phyloP scores from a whole-genome alignment of 108 stramenopile genomes.

The Conticribra guillardii region DNA sequence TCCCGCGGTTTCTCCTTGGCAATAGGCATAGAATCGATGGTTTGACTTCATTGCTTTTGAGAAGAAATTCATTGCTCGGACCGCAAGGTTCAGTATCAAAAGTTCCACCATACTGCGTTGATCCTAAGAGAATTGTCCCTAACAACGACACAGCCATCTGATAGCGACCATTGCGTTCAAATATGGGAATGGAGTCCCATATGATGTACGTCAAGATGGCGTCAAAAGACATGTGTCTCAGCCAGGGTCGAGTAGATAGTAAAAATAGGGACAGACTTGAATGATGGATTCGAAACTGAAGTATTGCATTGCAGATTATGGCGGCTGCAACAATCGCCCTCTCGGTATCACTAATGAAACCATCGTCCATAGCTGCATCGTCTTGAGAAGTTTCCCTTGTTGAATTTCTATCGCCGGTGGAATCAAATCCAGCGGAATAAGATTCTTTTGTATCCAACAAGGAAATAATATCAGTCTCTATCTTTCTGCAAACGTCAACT shows the following conservation, averaged over 20 bases:
- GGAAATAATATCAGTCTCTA: slow-evolving; percentile 33
- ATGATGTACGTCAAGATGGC: slow-evolving; percentile 68
- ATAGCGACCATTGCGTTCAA: slow-evolving; percentile 71
- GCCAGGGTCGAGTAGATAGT: slow-evolving; percentile 62
- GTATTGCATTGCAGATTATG: slow-evolving; percentile 51
- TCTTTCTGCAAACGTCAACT: background rate
- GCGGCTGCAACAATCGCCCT: slow-evolving; percentile 56
- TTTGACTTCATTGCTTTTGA: slow-evolving; percentile 1
- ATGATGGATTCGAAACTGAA: slow-evolving; percentile 38
- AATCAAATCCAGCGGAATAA: too few species aligned
- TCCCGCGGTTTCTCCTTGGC: slow-evolving; percentile 76
- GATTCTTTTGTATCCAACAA: background rate
- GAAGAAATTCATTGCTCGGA: background rate
- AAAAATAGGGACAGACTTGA: slow-evolving; percentile 9
- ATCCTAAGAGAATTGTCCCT: slow-evolving; percentile 51
- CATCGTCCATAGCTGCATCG: slow-evolving; percentile 12
- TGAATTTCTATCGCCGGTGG: too few species aligned
- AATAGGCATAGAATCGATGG: slow-evolving; percentile 43
- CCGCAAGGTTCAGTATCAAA: background rate
- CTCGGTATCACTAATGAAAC: slow-evolving; percentile 60
- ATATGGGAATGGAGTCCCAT: slow-evolving; percentile 75
- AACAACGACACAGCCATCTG: slow-evolving; percentile 39
- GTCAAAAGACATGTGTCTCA: slow-evolving; percentile 83
- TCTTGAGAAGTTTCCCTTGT: too few species aligned
- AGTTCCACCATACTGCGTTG: background rate